Conservation (phyloP, 2,329 filamentous ascomycete genomes). For the Sclerotinia trifoliorum region DNA sequence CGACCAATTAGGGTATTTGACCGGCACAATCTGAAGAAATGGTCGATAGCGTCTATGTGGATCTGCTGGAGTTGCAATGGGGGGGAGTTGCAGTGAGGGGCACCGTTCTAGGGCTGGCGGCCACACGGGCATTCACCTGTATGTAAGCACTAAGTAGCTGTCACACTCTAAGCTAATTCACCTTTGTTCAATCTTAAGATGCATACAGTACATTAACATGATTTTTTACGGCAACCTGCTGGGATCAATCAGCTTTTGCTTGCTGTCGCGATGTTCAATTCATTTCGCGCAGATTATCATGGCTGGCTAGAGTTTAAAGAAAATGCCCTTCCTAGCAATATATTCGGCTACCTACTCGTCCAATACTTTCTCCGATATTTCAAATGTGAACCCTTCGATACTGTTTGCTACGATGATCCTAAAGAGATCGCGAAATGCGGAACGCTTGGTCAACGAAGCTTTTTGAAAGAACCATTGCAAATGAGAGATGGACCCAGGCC, state of each 20-base stretch:
- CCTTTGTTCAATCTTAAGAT: constrained; percentile 23
- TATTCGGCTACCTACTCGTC: constrained; percentile 31
- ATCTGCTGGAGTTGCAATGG: background rate
- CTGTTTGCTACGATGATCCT: constrained; percentile 28
- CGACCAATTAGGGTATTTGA: background rate
- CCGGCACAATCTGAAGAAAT: background rate
- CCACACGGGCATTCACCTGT: constrained; percentile 9
- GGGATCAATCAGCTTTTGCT: background rate
- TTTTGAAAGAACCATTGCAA: constrained; percentile 26
- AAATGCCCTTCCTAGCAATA: constrained; percentile 31
- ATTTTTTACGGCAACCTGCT: background rate
- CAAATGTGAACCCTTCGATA: constrained; percentile 29
- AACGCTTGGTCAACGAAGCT: constrained; percentile 23
- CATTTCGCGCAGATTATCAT: constrained; percentile 29
- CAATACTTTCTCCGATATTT: constrained; percentile 30
- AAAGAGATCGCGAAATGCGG: constrained; percentile 33
- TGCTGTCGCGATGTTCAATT: constrained; percentile 2
- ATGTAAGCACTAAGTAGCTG: constrained; percentile 7
- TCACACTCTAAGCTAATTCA: constrained; percentile 37
- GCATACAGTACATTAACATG: background rate
- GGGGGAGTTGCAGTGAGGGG: background rate
- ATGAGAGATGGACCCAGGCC: constrained; percentile 30
- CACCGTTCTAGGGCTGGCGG: background rate
- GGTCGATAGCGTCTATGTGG: background rate
- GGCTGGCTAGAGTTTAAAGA: constrained; percentile 33